Conservation (phyloP, 2,329 filamentous ascomycete species). For the Sordariomycetes sp. region DNA sequence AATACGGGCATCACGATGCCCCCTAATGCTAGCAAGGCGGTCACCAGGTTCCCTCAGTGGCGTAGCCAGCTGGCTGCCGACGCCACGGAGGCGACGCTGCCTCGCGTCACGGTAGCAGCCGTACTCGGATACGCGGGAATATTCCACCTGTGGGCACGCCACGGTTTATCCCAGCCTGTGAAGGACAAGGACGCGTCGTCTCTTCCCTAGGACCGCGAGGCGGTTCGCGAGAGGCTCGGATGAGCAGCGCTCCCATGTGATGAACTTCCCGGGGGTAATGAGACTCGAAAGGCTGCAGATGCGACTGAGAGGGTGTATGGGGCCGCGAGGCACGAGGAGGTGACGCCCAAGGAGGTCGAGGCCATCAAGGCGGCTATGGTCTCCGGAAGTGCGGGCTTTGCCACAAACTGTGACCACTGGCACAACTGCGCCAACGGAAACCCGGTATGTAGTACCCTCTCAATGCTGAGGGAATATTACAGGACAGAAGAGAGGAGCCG, state of each 20-base stretch:
- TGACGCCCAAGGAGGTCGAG: conserved; percentile 25
- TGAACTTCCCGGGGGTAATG: not conserved
- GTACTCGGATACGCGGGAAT: not conserved
- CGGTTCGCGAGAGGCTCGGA: not conserved
- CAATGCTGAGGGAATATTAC: not conserved
- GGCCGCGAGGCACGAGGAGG: conserved; percentile 21
- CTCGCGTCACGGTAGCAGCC: not conserved
- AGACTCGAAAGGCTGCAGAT: not conserved
- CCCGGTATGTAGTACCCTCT: too few relatives aligned
- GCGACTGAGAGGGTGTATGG: conserved; percentile 14
- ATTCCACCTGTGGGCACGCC: not conserved
- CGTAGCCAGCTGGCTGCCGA: not conserved
- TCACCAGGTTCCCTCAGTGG: not conserved
- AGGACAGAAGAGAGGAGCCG: not conserved
- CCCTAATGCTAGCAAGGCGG: not conserved
- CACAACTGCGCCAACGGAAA: conserved; percentile 17
- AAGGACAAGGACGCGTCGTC: not conserved
- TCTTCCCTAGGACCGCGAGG: not conserved
- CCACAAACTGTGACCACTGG: conserved; percentile 21
- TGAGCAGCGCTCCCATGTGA: not conserved
- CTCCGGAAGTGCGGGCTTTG: conserved; percentile 22
- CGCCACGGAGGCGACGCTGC: not conserved
- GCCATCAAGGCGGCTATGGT: conserved; percentile 33
- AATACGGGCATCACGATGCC: not conserved
- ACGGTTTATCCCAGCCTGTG: not conserved